A percentile compares a stretch with the other conserved stretches of the same genome.
Conservation (phyloP, 352 stramenopile species). For the Blastocystis sp. region DNA sequence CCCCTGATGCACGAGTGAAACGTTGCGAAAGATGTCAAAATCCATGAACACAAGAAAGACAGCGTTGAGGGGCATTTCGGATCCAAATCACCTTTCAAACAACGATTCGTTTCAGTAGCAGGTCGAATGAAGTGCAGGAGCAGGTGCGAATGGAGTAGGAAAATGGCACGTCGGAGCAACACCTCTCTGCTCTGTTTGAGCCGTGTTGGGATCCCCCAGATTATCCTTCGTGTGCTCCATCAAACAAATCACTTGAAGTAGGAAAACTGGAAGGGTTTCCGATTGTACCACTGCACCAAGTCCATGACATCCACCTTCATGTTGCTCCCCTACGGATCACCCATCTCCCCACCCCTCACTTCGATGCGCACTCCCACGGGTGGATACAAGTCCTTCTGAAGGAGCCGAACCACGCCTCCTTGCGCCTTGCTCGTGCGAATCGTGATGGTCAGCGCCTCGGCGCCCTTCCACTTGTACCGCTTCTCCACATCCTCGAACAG, state of each 20-base stretch:
- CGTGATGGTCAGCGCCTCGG: neutral
- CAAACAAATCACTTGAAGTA: conserved; percentile 3
- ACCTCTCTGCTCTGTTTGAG: too few relatives aligned
- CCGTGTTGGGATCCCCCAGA: too few relatives aligned
- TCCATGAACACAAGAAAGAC: conserved; percentile 62
- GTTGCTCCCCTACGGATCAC: conserved; percentile 31
- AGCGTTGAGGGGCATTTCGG: conserved; percentile 40
- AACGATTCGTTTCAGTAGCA: neutral
- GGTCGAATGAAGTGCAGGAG: neutral
- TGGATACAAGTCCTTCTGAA: conserved; percentile 42
- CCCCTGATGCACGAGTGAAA: conserved; percentile 22
- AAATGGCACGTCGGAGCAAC: neutral
- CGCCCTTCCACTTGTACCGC: neutral
- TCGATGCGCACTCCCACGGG: neutral
- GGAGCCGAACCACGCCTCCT: neutral
- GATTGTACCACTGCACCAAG: conserved; percentile 17
- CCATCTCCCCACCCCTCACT: neutral
- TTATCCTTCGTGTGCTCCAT: too few relatives aligned
- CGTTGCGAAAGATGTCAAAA: conserved; percentile 60
- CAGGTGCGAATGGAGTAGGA: neutral
- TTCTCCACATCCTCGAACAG: conserved; percentile 35
- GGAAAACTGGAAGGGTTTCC: conserved; percentile 44
- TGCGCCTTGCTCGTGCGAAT: conserved; percentile 22
- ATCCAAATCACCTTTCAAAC: neutral
- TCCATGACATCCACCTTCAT: conserved; percentile 5